These are phyloP conservation scores for Phytophthora tubulina DNA, from an alignment of 352 stramenopile species.

Conservation along the genomic window DNA sequence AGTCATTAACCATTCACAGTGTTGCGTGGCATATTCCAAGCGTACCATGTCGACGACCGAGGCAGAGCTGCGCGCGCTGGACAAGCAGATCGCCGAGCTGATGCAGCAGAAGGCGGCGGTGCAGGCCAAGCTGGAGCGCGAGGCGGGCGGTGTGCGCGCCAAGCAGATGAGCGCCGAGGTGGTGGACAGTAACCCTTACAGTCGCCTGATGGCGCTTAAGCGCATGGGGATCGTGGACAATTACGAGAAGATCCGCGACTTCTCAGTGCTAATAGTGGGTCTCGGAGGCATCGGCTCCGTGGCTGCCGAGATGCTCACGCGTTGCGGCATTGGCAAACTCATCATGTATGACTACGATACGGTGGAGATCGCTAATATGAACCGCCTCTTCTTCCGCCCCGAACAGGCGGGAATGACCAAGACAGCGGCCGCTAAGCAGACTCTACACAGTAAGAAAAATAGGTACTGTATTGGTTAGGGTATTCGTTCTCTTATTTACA, in stretches of 20 bases:
- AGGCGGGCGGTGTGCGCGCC: slow-evolving; percentile 39
- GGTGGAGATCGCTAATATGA: slow-evolving; percentile 93
- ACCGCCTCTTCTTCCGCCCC: slow-evolving; percentile 91
- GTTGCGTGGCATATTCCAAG: slow-evolving; percentile 24
- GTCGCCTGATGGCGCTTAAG: slow-evolving; percentile 90
- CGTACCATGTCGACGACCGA: slow-evolving; percentile 38
- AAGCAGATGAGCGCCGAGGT: slow-evolving; percentile 84
- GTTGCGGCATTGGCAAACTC: slow-evolving; percentile 91
- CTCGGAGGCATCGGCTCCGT: slow-evolving; percentile 89
- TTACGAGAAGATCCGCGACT: slow-evolving; percentile 87
- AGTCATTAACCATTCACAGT: neutral
- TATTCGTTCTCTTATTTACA: neutral
- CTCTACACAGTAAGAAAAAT: slow-evolving; percentile 71
- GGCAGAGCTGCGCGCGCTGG: slow-evolving; percentile 65
- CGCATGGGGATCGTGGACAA: slow-evolving; percentile 92
- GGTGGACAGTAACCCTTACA: slow-evolving; percentile 91
- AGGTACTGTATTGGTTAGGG: neutral
- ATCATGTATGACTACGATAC: slow-evolving; percentile 93
- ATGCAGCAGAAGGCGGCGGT: slow-evolving; percentile 79
- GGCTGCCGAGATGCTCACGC: slow-evolving; percentile 91
- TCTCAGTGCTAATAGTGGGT: slow-evolving; percentile 86
- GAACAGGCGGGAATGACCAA: slow-evolving; percentile 91
- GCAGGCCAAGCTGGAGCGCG: slow-evolving; percentile 60
- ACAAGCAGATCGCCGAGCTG: slow-evolving; percentile 76
- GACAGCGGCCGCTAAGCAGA: slow-evolving; percentile 88